Evolutionary conservation across 1,284 basidiomycete genomes (phyloP), one percentile per base, ranked within the genome.

Genomic region (Ganoderma multipileum): DNA sequence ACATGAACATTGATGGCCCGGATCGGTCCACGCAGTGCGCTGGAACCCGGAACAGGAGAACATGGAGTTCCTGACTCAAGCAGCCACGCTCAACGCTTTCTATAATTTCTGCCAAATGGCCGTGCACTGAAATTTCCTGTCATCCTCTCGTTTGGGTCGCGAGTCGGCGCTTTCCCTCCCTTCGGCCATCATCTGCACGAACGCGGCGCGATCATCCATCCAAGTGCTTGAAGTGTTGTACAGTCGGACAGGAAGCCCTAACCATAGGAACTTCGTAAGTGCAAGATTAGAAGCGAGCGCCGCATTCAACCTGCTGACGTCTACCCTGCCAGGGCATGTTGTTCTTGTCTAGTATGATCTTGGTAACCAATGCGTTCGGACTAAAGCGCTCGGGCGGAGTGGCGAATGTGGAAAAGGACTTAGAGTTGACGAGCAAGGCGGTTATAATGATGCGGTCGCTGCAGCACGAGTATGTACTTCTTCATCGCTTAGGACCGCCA

Each of bases 81-180:
- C 86, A 5, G 86, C 86, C 0, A 74, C 80, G 12, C 81, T 90
- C 0, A 85, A 87, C 72, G 79, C 83, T n/a, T 80, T 81, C 26
- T 89, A 87, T 76, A 88, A 89, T 74, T 83, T 86, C 62, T 76
- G 82, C 2, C 84, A 84, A 66, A 88, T 90, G 64, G 79, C 86
- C 55, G 84, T 90, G 26, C 89, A 90, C 75, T 83, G 88, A 1
- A 86, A 87, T 0, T 90, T 89, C 79, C 89, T 90, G 20, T 14
- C 42, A 4, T 38, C 59, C 26, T 18, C 26, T 1, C 16, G 36
- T n/a, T n/a, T n/a, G n/a, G n/a, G n/a, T 41, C 36, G 52, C 52
- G 52, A 61, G 16, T 28, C 59, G 16, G 26, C 59, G 16, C 12
- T 28, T 12, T 61, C 59, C 3, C 39, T 44, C 41, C 60, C 60